Conservation (phyloP, 306 rosid genomes). For the Ochetophila trinervis region DNA sequence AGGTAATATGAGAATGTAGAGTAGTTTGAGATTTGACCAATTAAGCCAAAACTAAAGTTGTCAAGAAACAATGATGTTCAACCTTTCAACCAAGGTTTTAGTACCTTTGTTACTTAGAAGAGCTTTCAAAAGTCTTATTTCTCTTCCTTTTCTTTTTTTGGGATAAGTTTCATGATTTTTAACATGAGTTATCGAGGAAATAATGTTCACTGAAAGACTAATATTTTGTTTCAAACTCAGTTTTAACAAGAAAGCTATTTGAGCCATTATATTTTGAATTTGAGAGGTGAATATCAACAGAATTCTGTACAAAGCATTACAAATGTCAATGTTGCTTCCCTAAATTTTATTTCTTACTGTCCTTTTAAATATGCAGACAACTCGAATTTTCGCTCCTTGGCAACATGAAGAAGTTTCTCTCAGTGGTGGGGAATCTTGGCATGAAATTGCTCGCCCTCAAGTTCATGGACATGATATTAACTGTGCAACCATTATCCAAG, state of each 20-base stretch:
- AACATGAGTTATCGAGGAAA: too few relatives aligned
- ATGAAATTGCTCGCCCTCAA: constrained; percentile 94
- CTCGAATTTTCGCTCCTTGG: constrained; percentile 88
- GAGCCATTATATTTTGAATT: neutral
- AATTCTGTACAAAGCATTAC: neutral
- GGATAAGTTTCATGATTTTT: too few relatives aligned
- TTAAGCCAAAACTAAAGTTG: too few relatives aligned
- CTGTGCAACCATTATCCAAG: constrained; percentile 63
- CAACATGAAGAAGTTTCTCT: constrained; percentile 45
- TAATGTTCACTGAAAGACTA: too few relatives aligned
- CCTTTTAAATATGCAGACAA: constrained; percentile 58
- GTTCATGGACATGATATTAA: constrained; percentile 95
- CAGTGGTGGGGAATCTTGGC: constrained; percentile 56
- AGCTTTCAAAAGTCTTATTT: too few relatives aligned
- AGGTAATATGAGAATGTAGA: neutral
- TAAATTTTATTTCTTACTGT: constrained; percentile 12
- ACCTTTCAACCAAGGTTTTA: too few relatives aligned
- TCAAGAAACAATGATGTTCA: too few relatives aligned
- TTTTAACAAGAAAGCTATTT: neutral
- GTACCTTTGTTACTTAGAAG: too few relatives aligned
- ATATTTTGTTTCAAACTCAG: too few relatives aligned
- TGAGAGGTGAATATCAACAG: neutral
- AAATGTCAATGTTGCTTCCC: neutral
- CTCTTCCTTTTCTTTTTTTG: too few relatives aligned
- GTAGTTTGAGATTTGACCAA: too few relatives aligned